These are phyloP conservation scores for Kuraishia piskuri DNA, from an alignment of 805 yeast species.

Conservation along the genomic window DNA sequence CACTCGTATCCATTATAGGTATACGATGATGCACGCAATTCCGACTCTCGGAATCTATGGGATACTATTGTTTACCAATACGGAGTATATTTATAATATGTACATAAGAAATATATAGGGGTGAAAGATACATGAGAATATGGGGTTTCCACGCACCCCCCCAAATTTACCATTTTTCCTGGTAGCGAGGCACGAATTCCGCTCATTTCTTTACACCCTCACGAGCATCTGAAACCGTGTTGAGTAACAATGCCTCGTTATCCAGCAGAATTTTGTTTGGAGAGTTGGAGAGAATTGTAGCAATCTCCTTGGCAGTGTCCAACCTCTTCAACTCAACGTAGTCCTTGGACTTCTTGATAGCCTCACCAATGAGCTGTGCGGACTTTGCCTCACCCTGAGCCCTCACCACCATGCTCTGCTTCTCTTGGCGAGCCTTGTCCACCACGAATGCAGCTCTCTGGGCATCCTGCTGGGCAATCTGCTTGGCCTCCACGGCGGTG, in stretches of 20 bases:
- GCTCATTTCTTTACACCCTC: conserved; percentile 11
- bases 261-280: conserved; percentile 91
- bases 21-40: too few species aligned
- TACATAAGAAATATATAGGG: background rate
- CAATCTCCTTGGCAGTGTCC: conserved; percentile 96
- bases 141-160: too few species aligned
- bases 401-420: conserved; percentile 92
- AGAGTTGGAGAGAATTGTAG: conserved; percentile 71
- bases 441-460: conserved; percentile 97
- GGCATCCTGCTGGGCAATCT: conserved; percentile 98
- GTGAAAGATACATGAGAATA: background rate
- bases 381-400: conserved; percentile 98
- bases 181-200: background rate
- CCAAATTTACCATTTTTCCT: too few species aligned
- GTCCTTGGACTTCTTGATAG: conserved; percentile 92
- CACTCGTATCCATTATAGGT: too few species aligned
- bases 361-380: conserved; percentile 98
- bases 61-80: background rate
- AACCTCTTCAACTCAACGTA: conserved; percentile 94
- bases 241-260: conserved; percentile 83
- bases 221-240: conserved; percentile 78
- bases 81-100: background rate
- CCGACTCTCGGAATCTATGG: too few species aligned
- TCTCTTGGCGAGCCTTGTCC: conserved; percentile 95
- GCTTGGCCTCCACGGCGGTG: conserved; percentile 96